A percentile compares a stretch with the other conserved stretches of the same genome.
These are phyloP conservation scores for Trametes maxima DNA, from an alignment of 768 basidiomycete species.

Conservation along the genomic window DNA sequence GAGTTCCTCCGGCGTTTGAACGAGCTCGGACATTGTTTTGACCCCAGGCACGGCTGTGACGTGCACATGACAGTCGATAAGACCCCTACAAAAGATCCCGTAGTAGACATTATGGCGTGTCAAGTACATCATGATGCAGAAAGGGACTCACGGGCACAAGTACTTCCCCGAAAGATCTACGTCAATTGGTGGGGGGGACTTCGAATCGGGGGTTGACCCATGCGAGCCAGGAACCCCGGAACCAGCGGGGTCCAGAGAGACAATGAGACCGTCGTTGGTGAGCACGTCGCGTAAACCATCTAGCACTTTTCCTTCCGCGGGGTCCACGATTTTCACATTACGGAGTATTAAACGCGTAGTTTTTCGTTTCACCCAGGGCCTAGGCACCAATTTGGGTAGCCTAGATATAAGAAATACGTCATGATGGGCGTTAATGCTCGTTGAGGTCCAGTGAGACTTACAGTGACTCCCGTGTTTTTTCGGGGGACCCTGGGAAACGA, in stretches of 20 bases:
- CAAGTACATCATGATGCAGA: not conserved
- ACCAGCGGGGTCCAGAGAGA: slow-evolving; percentile 22
- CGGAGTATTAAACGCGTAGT: slow-evolving; percentile 33
- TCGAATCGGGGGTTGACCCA: not conserved
- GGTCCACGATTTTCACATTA: slow-evolving; percentile 40
- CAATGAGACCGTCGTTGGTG: slow-evolving; percentile 35
- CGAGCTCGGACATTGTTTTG: slow-evolving; percentile 40
- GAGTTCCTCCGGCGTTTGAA: slow-evolving; percentile 35
- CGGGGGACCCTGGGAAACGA: slow-evolving; percentile 22
- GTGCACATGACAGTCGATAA: slow-evolving; percentile 50
- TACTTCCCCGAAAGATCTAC: slow-evolving; percentile 41
- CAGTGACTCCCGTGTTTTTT: slow-evolving; percentile 25
- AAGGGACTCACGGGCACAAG: slow-evolving; percentile 39
- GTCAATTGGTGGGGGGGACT: slow-evolving; percentile 7
- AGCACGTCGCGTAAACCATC: slow-evolving; percentile 32
- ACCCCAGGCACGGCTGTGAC: slow-evolving; percentile 45
- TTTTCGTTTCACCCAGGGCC: slow-evolving; percentile 38
- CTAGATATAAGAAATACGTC: not conserved
- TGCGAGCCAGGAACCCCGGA: not conserved
- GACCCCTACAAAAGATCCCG: slow-evolving; percentile 30
- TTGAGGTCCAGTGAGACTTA: not conserved
- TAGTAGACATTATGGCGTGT: not conserved
- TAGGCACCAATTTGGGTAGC: slow-evolving; percentile 36
- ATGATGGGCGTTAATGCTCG: not conserved
- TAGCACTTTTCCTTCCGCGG: slow-evolving; percentile 30